Evolutionary conservation across 768 basidiomycete genomes (phyloP).

Genomic region (Collybia nuda): DNA sequence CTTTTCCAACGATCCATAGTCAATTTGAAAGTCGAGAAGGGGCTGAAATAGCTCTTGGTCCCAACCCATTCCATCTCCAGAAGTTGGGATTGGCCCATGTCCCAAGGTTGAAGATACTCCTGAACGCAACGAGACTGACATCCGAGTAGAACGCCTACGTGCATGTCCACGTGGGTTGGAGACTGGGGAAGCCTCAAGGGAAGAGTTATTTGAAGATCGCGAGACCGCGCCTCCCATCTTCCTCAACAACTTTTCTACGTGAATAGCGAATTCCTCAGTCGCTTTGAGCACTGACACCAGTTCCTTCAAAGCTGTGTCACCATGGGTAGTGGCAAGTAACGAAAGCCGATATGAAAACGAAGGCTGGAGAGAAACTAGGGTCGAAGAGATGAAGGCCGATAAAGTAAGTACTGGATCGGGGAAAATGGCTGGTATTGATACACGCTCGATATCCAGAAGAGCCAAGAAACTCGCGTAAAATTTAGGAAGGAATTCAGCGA

Average conservation of each 20-base stretch:
- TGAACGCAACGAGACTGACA: constrained; percentile 65
- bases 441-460: constrained; percentile 69
- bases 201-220: constrained; percentile 14
- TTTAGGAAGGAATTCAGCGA: constrained; percentile 67
- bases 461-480: constrained; percentile 74
- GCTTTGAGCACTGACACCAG: constrained; percentile 70
- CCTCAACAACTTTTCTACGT: constrained; percentile 74
- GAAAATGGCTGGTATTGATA: constrained; percentile 81
- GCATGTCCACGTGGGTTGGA: constrained; percentile 22
- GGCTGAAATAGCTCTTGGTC: constrained; percentile 92
- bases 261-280: constrained; percentile 81
- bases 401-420: constrained; percentile 79
- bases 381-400: constrained; percentile 80
- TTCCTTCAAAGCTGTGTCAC: constrained; percentile 61
- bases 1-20: constrained; percentile 79
- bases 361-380: constrained; percentile 77
- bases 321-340: constrained; percentile 63
- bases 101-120: constrained; percentile 16
- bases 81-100: constrained; percentile 25
- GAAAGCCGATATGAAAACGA: constrained; percentile 79
- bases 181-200: constrained; percentile 13
- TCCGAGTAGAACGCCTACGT: constrained; percentile 58
- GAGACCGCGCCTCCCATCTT: constrained; percentile 49
- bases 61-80: constrained; percentile 63
- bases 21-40: constrained; percentile 87